A percentile compares a stretch with the other conserved stretches of the same genome.
These are phyloP conservation scores for Pontederia paniculata DNA, from an alignment of 176 grass and related monocot species.

Conservation along the genomic window DNA sequence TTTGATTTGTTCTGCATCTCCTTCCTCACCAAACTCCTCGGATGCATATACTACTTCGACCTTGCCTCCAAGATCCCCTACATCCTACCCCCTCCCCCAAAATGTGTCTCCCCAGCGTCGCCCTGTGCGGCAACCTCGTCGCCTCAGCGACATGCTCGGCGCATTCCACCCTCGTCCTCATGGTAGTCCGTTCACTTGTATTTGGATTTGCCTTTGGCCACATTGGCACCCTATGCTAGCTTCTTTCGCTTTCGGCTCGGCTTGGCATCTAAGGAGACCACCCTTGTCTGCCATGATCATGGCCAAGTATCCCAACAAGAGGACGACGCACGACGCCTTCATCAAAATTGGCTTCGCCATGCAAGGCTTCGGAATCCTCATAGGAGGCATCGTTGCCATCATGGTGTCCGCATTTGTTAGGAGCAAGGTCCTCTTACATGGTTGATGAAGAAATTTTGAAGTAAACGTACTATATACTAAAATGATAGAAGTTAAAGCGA, in stretches of 20 bases:
- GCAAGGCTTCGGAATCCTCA: slow-evolving; percentile 74
- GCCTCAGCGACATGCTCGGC: slow-evolving; percentile 68
- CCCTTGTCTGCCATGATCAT: slow-evolving; percentile 53
- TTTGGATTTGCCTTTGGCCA: slow-evolving; percentile 41
- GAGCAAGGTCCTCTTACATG: slow-evolving; percentile 23
- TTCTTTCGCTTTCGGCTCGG: slow-evolving; percentile 87
- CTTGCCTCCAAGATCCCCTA: slow-evolving; percentile 22
- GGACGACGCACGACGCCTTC: slow-evolving; percentile 60
- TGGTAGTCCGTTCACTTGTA: slow-evolving; percentile 48
- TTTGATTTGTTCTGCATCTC: slow-evolving; percentile 60
- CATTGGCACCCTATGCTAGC: slow-evolving; percentile 27
- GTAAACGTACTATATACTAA: no score
- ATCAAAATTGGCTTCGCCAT: slow-evolving; percentile 73
- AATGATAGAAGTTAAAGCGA: no score
- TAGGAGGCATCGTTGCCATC: slow-evolving; percentile 40
- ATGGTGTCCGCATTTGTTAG: slow-evolving; percentile 38
- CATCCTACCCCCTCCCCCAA: slow-evolving; percentile 31
- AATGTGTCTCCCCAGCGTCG: slow-evolving; percentile 50
- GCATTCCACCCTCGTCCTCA: slow-evolving; percentile 54
- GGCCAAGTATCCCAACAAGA: slow-evolving; percentile 76
- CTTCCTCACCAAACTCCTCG: slow-evolving; percentile 45
- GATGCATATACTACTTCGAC: no score
- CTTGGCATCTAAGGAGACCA: slow-evolving; percentile 67
- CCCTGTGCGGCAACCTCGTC: slow-evolving; percentile 51
- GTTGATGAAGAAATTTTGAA: no score